A percentile compares a stretch with the other conserved stretches of the same genome.
phyloP scores from a whole-genome alignment of 345 rosid species.

The Lepidium africanum region DNA sequence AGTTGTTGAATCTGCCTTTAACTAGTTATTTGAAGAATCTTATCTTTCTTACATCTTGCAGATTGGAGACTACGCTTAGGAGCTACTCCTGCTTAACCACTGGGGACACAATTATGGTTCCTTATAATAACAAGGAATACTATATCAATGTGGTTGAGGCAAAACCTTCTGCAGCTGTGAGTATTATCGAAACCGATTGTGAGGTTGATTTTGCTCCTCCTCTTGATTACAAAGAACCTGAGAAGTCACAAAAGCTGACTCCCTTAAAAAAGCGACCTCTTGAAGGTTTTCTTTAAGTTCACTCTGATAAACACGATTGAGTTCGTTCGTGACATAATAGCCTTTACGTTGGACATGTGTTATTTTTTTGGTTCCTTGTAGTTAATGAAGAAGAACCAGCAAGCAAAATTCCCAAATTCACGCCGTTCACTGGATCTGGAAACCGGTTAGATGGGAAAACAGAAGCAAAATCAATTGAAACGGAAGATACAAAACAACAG shows the following conservation, averaged over 20 bases:
- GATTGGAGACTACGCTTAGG: conserved; percentile 65
- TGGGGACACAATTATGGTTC: conserved; percentile 61
- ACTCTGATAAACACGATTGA: not conserved
- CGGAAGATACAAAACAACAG: conserved; percentile 6
- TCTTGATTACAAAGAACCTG: conserved; percentile 56
- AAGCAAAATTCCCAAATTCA: conserved; percentile 37
- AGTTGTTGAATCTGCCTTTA: not conserved
- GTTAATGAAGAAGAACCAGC: conserved; percentile 42
- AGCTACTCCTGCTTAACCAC: conserved; percentile 64
- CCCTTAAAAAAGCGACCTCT: conserved; percentile 25
- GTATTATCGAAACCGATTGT: conserved; percentile 65
- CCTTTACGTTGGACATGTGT: not conserved
- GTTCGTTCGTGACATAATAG: not conserved
- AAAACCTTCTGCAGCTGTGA: conserved; percentile 55
- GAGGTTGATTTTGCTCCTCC: conserved; percentile 73
- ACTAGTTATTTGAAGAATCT: not conserved
- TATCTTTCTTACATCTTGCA: conserved; percentile 21
- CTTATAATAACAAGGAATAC: conserved; percentile 55
- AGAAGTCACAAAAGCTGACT: conserved; percentile 31
- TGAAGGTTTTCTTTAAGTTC: conserved; percentile 32
- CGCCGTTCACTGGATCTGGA: conserved; percentile 46
- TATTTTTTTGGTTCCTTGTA: not conserved
- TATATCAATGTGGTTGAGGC: conserved; percentile 56
- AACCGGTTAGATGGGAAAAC: conserved; percentile 54
- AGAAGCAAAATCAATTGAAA: conserved; percentile 14